These are phyloP conservation scores for Pichia sorboxylosa DNA, from an alignment of 1,139 yeast species.

Conservation along the genomic window DNA sequence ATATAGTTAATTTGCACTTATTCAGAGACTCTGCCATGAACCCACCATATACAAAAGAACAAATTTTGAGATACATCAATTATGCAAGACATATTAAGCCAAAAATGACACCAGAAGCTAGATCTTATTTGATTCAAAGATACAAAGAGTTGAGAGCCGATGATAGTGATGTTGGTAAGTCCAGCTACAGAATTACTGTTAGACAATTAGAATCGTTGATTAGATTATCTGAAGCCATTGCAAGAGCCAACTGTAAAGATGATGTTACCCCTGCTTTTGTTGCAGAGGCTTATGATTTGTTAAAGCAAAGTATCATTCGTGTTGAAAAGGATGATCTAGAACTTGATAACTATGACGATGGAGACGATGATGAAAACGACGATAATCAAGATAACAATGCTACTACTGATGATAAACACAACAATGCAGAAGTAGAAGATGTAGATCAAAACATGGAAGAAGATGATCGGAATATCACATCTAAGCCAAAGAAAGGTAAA, in stretches of 20 bases:
- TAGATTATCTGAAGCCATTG: slow-evolving; percentile 90
- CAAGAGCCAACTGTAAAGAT: slow-evolving; percentile 91
- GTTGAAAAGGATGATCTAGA: slow-evolving; percentile 93
- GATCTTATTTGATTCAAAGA: slow-evolving; percentile 63
- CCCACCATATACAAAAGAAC: slow-evolving; percentile 86
- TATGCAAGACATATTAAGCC: slow-evolving; percentile 95
- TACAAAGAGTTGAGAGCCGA: slow-evolving; percentile 83
- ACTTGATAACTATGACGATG: slow-evolving; percentile 55
- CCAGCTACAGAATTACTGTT: slow-evolving; percentile 88
- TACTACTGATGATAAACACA: slow-evolving; percentile 9
- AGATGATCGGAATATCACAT: slow-evolving; percentile 9
- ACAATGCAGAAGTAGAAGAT: slow-evolving; percentile 2
- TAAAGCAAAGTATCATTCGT: slow-evolving; percentile 84
- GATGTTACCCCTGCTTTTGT: slow-evolving; percentile 80
- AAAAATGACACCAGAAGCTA: slow-evolving; percentile 68
- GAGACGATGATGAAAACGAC: slow-evolving; percentile 18
- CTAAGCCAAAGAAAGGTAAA: slow-evolving; percentile 7
- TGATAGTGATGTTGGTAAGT: slow-evolving; percentile 88
- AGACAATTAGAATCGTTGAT: slow-evolving; percentile 94
- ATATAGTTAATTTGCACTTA: slow-evolving; percentile 90
- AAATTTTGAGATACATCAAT: slow-evolving; percentile 75
- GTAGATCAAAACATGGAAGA: slow-evolving; percentile 4
- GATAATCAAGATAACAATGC: slow-evolving; percentile 9
- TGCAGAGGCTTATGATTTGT: slow-evolving; percentile 82
- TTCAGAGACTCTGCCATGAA: slow-evolving; percentile 79